Percentiles rank a stretch among this genome's conserved stretches.
These are phyloP conservation scores for Fusarium siculi DNA, from an alignment of 2,329 filamentous ascomycete species.

Conservation along the genomic window DNA sequence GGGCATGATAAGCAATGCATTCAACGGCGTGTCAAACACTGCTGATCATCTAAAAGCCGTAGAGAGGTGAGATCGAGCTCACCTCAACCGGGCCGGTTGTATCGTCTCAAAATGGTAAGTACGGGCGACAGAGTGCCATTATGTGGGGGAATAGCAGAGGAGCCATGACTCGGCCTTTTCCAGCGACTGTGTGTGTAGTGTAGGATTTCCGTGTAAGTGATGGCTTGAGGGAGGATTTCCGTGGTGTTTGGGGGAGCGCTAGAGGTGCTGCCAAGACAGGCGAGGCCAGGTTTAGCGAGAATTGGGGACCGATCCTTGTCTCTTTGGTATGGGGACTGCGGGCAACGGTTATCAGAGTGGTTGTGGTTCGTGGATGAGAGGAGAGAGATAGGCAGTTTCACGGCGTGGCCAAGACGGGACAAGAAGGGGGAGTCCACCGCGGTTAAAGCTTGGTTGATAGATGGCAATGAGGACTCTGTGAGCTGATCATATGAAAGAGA, in stretches of 20 bases:
- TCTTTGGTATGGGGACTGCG: neutral
- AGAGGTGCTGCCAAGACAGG: conserved; percentile 27
- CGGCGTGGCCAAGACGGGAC: conserved; percentile 20
- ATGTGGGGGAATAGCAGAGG: conserved; percentile 38
- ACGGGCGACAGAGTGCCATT: conserved; percentile 21
- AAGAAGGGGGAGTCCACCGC: conserved; percentile 11
- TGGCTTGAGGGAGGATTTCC: conserved; percentile 12
- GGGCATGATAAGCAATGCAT: conserved; percentile 37
- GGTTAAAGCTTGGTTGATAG: conserved; percentile 1
- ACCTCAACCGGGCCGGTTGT: conserved; percentile 32
- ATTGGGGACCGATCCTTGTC: conserved; percentile 8
- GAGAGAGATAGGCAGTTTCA: conserved; percentile 34
- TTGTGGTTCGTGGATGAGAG: neutral
- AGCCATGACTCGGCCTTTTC: conserved; percentile 41
- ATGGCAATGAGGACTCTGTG: neutral
- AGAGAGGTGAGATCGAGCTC: conserved; percentile 8
- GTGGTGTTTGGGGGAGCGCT: conserved; percentile 21
- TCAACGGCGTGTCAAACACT: neutral
- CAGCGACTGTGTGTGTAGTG: conserved; percentile 3
- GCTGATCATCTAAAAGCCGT: neutral
- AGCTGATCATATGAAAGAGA: neutral
- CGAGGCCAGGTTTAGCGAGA: conserved; percentile 14
- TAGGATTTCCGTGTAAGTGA: conserved; percentile 9
- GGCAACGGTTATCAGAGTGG: conserved; percentile 23
- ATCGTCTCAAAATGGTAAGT: conserved; percentile 22